phyloP scores from a whole-genome alignment of 2,329 filamentous ascomycete species.

The Monilinia vaccinii-corymbosi region DNA sequence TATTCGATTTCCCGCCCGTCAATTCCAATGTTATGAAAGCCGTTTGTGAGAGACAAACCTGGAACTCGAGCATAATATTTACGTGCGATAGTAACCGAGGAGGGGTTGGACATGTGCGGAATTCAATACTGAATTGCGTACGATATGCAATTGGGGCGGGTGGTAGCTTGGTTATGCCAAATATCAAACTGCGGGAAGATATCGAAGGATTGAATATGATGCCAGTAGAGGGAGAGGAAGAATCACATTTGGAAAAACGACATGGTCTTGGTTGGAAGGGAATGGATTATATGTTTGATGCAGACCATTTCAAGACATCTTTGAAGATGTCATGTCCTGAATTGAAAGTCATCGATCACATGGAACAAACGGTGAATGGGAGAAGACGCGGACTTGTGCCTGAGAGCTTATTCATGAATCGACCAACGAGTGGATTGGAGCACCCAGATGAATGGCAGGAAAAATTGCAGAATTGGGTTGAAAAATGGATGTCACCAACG shows the following conservation, averaged over 20 bases:
- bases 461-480: slow-evolving; percentile 21
- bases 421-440: slow-evolving; percentile 18
- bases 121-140: slow-evolving; percentile 35
- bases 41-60: slow-evolving; percentile 29
- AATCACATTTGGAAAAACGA: slow-evolving; percentile 13
- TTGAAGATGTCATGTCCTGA: slow-evolving; percentile 24
- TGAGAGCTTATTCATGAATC: slow-evolving; percentile 16
- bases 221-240: slow-evolving; percentile 3
- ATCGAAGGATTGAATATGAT: slow-evolving; percentile 19
- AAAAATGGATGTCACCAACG: slow-evolving; percentile 14
- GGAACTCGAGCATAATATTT: slow-evolving; percentile 32
- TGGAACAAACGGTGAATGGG: slow-evolving; percentile 15
- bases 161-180: slow-evolving; percentile 31
- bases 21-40: slow-evolving; percentile 30
- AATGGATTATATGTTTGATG: slow-evolving; percentile 26
- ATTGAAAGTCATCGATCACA: slow-evolving; percentile 20
- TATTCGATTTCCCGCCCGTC: slow-evolving; percentile 32
- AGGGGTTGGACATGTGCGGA: slow-evolving; percentile 34
- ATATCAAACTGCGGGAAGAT: slow-evolving; percentile 31
- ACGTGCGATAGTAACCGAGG: slow-evolving; percentile 34
- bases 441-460: slow-evolving; percentile 21
- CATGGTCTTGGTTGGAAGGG: slow-evolving; percentile 24
- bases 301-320: slow-evolving; percentile 21
- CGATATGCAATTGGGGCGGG: slow-evolving; percentile 34
- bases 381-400: slow-evolving; percentile 20